Conservation (phyloP, 352 stramenopile genomes). For the Pythium scleroteichum region DNA sequence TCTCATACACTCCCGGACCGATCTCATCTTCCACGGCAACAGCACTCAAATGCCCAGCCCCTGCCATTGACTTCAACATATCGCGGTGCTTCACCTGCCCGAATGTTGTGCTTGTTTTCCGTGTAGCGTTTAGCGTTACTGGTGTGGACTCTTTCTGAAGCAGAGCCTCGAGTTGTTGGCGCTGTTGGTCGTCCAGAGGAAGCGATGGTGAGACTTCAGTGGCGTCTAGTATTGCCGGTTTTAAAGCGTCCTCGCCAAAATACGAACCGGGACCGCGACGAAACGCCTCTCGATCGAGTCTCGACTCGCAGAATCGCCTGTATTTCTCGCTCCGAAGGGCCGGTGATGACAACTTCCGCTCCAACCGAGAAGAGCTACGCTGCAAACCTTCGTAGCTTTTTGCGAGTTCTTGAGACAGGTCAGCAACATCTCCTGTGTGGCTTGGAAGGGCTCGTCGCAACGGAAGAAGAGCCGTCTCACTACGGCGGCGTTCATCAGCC, state of each 20-base stretch:
- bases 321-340: slow-evolving; percentile 31
- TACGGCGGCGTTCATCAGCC: slow-evolving; percentile 9
- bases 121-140: not conserved
- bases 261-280: slow-evolving; percentile 40
- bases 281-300: slow-evolving; percentile 32
- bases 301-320: slow-evolving; percentile 35
- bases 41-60: slow-evolving; percentile 43
- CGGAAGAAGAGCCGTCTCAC: slow-evolving; percentile 22
- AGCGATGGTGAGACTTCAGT: not conserved
- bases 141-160: not conserved
- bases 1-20: slow-evolving; percentile 39
- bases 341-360: slow-evolving; percentile 37
- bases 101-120: slow-evolving; percentile 16
- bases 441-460: slow-evolving; percentile 2
- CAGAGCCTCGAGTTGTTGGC: slow-evolving; percentile 14
- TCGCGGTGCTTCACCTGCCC: slow-evolving; percentile 35
- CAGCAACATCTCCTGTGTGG: not conserved
- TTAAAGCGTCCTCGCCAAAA: not conserved
- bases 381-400: slow-evolving; percentile 53
- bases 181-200: slow-evolving; percentile 22
- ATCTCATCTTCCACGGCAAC: slow-evolving; percentile 28
- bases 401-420: slow-evolving; percentile 52
- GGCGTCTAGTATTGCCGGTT: not conserved
- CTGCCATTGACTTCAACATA: slow-evolving; percentile 47
- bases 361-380: slow-evolving; percentile 33